Conservation (phyloP, 2,329 filamentous ascomycete species). For the Colletotrichum tabaci region DNA sequence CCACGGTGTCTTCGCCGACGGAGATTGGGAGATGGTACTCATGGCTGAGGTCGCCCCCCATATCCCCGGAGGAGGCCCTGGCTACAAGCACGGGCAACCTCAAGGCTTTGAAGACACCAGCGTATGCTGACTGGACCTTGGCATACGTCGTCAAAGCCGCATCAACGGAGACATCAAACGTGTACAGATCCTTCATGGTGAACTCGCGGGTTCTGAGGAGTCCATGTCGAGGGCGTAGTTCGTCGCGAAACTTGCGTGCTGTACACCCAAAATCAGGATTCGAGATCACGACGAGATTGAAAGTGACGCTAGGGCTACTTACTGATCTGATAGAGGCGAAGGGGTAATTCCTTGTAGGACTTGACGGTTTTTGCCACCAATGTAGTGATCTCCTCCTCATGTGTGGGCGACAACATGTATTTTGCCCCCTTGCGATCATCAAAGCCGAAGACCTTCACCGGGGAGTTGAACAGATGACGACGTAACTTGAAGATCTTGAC, state of each 20-base stretch:
- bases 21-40: constrained; percentile 90
- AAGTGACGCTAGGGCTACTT: constrained; percentile 47
- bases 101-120: constrained; percentile 83
- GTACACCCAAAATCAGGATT: constrained; percentile 22
- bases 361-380: constrained; percentile 81
- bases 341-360: constrained; percentile 88
- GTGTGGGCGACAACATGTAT: constrained; percentile 89
- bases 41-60: constrained; percentile 93
- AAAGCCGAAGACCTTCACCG: constrained; percentile 80
- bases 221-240: constrained; percentile 89
- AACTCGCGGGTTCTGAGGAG: constrained; percentile 92
- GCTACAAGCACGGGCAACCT: constrained; percentile 88
- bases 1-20: constrained; percentile 88
- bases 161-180: constrained; percentile 81
- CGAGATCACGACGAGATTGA: not conserved
- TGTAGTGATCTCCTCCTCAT: constrained; percentile 95
- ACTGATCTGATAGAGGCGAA: constrained; percentile 93
- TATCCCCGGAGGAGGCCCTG: constrained; percentile 93
- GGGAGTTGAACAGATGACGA: constrained; percentile 42
- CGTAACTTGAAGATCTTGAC: constrained; percentile 20
- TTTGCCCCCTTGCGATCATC: constrained; percentile 81
- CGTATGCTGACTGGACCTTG: constrained; percentile 81
- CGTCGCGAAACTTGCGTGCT: constrained; percentile 96
- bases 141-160: constrained; percentile 87
- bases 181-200: constrained; percentile 98